phyloP scores from a whole-genome alignment of 768 basidiomycete genomes.

The Panaeolus papilionaceus region DNA sequence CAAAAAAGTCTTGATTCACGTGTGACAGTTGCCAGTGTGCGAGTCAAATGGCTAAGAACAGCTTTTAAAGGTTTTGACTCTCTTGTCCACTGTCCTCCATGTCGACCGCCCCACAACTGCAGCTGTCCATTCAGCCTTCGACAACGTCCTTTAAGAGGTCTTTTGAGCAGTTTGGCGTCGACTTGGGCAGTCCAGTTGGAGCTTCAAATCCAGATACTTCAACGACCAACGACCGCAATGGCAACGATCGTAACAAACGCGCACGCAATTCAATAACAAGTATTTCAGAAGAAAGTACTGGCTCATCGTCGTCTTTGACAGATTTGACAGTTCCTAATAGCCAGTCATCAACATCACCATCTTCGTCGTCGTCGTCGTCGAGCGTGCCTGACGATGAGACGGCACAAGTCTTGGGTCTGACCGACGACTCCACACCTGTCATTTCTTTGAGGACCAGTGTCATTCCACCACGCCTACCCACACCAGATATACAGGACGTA shows the following conservation, averaged over 20 bases:
- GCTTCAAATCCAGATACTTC: constrained; percentile 23
- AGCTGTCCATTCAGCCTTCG: constrained; percentile 54
- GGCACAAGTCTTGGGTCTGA: constrained; percentile 8
- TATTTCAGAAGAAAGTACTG: constrained; percentile 41
- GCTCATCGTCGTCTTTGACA: constrained; percentile 44
- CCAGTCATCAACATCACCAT: constrained; percentile 9
- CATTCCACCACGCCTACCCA: constrained; percentile 47
- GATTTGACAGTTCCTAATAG: constrained; percentile 24
- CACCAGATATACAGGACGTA: constrained; percentile 55
- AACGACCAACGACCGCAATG: constrained; percentile 35
- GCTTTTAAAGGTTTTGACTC: constrained; percentile 15
- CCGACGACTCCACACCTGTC: constrained; percentile 25
- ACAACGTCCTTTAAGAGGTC: constrained; percentile 66
- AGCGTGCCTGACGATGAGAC: neutral
- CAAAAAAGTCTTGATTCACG: constrained; percentile 5
- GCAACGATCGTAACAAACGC: constrained; percentile 61
- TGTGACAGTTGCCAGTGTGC: constrained; percentile 3
- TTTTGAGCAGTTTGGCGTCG: constrained; percentile 63
- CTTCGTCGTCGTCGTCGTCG: constrained; percentile 10
- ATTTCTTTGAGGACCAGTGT: constrained; percentile 23
- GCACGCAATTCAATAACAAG: constrained; percentile 54
- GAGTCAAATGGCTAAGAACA: constrained; percentile 4
- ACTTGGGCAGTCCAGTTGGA: constrained; percentile 54
- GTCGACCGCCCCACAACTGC: constrained; percentile 58
- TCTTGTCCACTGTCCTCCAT: constrained; percentile 32